phyloP scores from a whole-genome alignment of 352 stramenopile species.

The Pythium utonaiense region DNA sequence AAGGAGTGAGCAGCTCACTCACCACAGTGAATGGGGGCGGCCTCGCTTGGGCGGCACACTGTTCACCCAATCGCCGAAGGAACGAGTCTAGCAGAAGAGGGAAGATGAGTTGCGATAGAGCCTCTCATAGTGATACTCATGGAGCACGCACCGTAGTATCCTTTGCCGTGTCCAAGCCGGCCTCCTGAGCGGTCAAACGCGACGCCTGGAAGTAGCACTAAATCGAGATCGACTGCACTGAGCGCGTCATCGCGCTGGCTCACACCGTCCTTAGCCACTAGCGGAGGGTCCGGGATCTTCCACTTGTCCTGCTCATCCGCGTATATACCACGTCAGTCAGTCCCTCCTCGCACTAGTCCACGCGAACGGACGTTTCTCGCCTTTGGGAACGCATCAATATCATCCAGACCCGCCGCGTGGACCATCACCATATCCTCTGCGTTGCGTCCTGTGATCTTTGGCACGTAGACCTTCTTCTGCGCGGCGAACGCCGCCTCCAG shows the following conservation, averaged over 20 bases:
- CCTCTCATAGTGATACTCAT: too few species aligned
- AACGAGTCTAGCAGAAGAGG: constrained; percentile 59
- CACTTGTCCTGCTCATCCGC: constrained; percentile 71
- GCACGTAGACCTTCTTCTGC: constrained; percentile 81
- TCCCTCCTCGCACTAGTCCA: too few species aligned
- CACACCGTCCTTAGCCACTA: constrained; percentile 23
- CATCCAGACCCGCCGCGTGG: constrained; percentile 47
- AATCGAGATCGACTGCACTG: constrained; percentile 48
- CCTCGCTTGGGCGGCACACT: constrained; percentile 33
- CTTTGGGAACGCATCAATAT: constrained; percentile 82
- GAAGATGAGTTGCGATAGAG: too few species aligned
- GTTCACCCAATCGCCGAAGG: constrained; percentile 51
- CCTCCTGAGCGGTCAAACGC: constrained; percentile 77
- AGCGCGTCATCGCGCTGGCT: constrained; percentile 40
- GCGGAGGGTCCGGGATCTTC: constrained; percentile 78
- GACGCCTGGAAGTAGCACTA: constrained; percentile 81
- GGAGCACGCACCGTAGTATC: constrained; percentile 74
- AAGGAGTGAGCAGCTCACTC: too few species aligned
- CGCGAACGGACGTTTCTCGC: too few species aligned
- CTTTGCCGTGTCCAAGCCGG: constrained; percentile 83
- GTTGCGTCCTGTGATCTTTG: constrained; percentile 71
- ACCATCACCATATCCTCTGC: constrained; percentile 83
- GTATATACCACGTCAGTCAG: too few species aligned
- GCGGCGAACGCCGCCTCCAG: constrained; percentile 51
- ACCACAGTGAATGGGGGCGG: constrained; percentile 56